phyloP scores from a whole-genome alignment of 805 yeast species.

The Kazachstania bromeliacearum region DNA sequence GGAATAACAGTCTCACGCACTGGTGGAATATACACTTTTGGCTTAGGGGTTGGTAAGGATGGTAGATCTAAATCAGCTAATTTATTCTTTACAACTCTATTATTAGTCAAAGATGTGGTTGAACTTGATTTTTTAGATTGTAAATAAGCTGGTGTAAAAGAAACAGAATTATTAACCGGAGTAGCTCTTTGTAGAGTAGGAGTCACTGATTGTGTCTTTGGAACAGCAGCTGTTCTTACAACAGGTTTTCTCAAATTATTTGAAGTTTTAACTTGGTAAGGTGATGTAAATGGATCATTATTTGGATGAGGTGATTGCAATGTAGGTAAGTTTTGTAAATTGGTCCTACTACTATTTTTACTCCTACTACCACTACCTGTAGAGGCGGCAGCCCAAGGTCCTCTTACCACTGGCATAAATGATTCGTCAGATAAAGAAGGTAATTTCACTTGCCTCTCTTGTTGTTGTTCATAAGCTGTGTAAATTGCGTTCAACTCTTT shows the following conservation, averaged over 20 bases:
- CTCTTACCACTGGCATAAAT: slow-evolving; percentile 14
- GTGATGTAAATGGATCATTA: slow-evolving; percentile 15
- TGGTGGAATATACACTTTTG: slow-evolving; percentile 39
- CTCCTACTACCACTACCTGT: slow-evolving; percentile 8
- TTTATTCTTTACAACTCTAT: slow-evolving; percentile 8
- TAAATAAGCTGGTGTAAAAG: slow-evolving; percentile 25
- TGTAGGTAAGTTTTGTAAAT: slow-evolving; percentile 27
- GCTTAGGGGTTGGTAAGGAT: slow-evolving; percentile 32
- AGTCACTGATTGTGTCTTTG: background rate
- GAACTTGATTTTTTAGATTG: slow-evolving; percentile 19
- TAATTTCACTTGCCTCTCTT: slow-evolving; percentile 13
- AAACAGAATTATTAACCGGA: slow-evolving; percentile 13
- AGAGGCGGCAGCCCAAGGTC: slow-evolving; percentile 22
- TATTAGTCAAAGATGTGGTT: slow-evolving; percentile 10
- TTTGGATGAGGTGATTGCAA: slow-evolving; percentile 16
- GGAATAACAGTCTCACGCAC: slow-evolving; percentile 38
- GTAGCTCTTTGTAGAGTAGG: slow-evolving; percentile 5
- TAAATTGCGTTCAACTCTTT: slow-evolving; percentile 31
- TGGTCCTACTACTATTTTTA: slow-evolving; percentile 7
- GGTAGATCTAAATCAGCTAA: slow-evolving; percentile 36
- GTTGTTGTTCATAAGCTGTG: slow-evolving; percentile 20
- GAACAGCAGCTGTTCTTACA: background rate
- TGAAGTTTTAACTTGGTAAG: slow-evolving; percentile 5
- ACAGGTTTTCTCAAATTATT: slow-evolving; percentile 2
- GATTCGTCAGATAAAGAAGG: slow-evolving; percentile 20